Base-by-base conservation (phyloP, 768 basidiomycete genomes). In the Chalciporus chontae region DNA sequence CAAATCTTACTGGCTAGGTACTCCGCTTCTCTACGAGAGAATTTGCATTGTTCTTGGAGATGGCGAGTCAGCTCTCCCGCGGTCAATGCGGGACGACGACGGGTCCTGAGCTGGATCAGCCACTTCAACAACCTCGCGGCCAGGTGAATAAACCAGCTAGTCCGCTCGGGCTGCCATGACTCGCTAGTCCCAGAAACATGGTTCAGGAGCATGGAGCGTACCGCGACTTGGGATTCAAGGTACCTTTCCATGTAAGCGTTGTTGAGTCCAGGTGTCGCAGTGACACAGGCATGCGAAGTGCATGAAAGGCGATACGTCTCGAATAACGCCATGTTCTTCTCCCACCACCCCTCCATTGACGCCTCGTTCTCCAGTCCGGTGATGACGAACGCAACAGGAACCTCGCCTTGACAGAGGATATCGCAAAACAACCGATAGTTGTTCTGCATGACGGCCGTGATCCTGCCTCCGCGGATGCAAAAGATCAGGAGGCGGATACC, bases 241-340 rank as follows among this genome's bases (percentile, higher is more conserved):
- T 73, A 74, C 42, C 61, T 69, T 7, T 49, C 48, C 21, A 55
- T 52, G 23, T 64, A 59, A 26, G 44, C 57, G 26, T 61, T 38
- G 0, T 62, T 49, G 44, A 57, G 54, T 19, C 72, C 64, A 23
- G 56, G 55, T 21, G 42, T 69, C 3, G 72, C 68, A 3, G 71
- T 74, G 53, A 76, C 51, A 47, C 76, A 76, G 0, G 65, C 73
- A 15, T 72, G 67, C 4, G 68, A 70, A 15, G 54, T 42, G 19
- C 70, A 62, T 27, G 45, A 53, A 29, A 64, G 59, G 0, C 24
- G 24, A 41, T 53, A 60, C 11, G 50, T 49, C 27, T 64, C 63
- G 45, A 76, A 76, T 9, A 36, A 36, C 23, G 40, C 17, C 46
- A 59, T 50, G 26, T 75, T 75, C 9, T 55, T 50, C n/a, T 48